Conservation (phyloP, 495 filamentous ascomycete genomes). For the Aspergillus cavernicola region DNA sequence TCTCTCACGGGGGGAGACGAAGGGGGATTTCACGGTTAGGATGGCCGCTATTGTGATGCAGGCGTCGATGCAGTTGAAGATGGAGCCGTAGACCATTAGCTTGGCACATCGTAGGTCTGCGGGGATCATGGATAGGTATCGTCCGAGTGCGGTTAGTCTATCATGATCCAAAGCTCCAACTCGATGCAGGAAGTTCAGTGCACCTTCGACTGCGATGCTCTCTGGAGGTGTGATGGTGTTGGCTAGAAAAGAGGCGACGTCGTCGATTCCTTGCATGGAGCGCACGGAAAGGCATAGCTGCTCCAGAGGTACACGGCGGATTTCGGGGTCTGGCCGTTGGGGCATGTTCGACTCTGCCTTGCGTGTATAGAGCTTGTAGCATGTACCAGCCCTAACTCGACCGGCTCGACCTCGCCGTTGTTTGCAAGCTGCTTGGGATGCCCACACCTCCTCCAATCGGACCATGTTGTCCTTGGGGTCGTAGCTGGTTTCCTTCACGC, state of each 20-base stretch:
- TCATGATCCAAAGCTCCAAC: slow-evolving; percentile 87
- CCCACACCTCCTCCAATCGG: slow-evolving; percentile 90
- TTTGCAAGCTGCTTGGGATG: slow-evolving; percentile 90
- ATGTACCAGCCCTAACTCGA: slow-evolving; percentile 82
- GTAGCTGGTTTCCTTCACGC: slow-evolving; percentile 94
- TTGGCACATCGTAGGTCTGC: slow-evolving; percentile 92
- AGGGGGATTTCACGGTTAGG: slow-evolving; percentile 78
- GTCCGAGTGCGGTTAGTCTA: slow-evolving; percentile 82
- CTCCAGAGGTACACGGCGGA: slow-evolving; percentile 86
- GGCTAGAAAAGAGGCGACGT: slow-evolving; percentile 75
- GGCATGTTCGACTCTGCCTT: slow-evolving; percentile 84
- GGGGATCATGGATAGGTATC: slow-evolving; percentile 89
- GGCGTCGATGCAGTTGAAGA: slow-evolving; percentile 86
- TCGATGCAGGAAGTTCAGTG: slow-evolving; percentile 68
- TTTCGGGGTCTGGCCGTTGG: slow-evolving; percentile 87
- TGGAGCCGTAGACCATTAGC: slow-evolving; percentile 91
- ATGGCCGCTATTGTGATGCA: slow-evolving; percentile 89
- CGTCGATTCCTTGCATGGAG: slow-evolving; percentile 79
- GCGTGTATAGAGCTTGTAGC: slow-evolving; percentile 93
- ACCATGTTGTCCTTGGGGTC: slow-evolving; percentile 93
- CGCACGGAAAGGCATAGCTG: slow-evolving; percentile 91
- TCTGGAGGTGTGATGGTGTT: slow-evolving; percentile 87
- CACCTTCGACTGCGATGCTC: slow-evolving; percentile 77
- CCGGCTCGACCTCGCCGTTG: slow-evolving; percentile 94
- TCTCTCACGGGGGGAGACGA: slow-evolving; percentile 74